A percentile compares a stretch with the other conserved stretches of the same genome.
Evolutionary conservation across 345 rosid species (phyloP).

Genomic region (Gossypium thurberi): DNA sequence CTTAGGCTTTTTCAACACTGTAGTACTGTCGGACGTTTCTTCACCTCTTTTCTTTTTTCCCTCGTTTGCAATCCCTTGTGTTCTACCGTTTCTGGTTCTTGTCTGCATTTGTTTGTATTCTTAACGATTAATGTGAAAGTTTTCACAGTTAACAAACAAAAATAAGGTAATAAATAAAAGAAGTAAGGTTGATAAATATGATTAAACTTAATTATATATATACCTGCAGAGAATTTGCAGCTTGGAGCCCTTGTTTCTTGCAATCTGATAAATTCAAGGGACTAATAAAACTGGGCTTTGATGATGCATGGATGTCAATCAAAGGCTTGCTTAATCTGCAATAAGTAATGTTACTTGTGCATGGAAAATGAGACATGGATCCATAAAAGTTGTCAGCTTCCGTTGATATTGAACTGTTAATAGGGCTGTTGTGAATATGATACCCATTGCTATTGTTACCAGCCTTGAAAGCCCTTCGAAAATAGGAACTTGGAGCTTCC

Average conservation of each 20-base stretch:
- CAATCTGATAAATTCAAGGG: constrained; percentile 44
- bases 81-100: constrained; percentile 21
- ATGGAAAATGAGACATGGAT: constrained; percentile 17
- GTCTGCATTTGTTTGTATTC: constrained; percentile 25
- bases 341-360: constrained; percentile 22
- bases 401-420: constrained; percentile 12
- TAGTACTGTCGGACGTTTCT: constrained; percentile 36
- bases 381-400: constrained; percentile 28
- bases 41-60: constrained; percentile 64
- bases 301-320: constrained; percentile 36
- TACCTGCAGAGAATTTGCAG: constrained; percentile 33
- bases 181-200: not conserved
- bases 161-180: not conserved
- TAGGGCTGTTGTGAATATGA: constrained; percentile 7
- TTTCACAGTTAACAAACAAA: not conserved
- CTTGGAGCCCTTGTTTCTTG: constrained; percentile 44
- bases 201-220: constrained; percentile 2
- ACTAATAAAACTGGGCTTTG: constrained; percentile 33
- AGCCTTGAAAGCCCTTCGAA: constrained; percentile 16
- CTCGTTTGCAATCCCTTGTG: constrained; percentile 38
- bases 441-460: constrained; percentile 12
- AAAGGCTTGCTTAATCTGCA: constrained; percentile 43
- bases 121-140: not conserved
- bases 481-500: constrained; percentile 1
- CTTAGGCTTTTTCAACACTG: constrained; percentile 46